These are phyloP conservation scores for Blastomyces parvus DNA, from an alignment of 2,329 filamentous ascomycete species.

Conservation along the genomic window DNA sequence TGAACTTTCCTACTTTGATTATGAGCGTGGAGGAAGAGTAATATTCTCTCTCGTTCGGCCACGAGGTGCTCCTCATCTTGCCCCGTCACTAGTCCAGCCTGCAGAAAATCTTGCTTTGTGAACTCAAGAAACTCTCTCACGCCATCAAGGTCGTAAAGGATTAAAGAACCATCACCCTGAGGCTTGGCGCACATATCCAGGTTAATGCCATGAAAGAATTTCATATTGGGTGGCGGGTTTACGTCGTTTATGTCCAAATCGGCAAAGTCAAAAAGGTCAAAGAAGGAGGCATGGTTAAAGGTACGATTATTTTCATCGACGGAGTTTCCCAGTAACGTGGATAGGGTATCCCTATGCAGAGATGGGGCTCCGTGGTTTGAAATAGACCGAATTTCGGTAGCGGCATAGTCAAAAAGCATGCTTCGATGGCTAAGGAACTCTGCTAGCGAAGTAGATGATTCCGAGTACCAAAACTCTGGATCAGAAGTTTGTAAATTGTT, in stretches of 20 bases:
- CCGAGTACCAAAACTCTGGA: slow-evolving; percentile 58
- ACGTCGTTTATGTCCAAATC: slow-evolving; percentile 48
- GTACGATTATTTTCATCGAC: slow-evolving; percentile 57
- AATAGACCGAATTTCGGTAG: slow-evolving; percentile 71
- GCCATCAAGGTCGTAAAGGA: slow-evolving; percentile 59
- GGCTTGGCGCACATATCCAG: slow-evolving; percentile 55
- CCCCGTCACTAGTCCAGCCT: slow-evolving; percentile 37
- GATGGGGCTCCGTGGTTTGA: slow-evolving; percentile 61
- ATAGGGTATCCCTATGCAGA: slow-evolving; percentile 56
- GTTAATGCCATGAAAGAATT: slow-evolving; percentile 57
- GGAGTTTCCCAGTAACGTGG: slow-evolving; percentile 62
- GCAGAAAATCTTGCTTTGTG: slow-evolving; percentile 32
- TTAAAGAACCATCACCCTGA: slow-evolving; percentile 42
- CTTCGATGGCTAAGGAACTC: slow-evolving; percentile 71
- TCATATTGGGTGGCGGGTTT: slow-evolving; percentile 44
- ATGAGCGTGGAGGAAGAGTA: slow-evolving; percentile 31
- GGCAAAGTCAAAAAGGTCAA: slow-evolving; percentile 90
- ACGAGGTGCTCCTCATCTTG: slow-evolving; percentile 35
- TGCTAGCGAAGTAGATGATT: slow-evolving; percentile 59
- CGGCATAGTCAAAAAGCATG: slow-evolving; percentile 72
- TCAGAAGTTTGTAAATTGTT: slow-evolving; percentile 54
- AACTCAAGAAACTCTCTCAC: slow-evolving; percentile 62
- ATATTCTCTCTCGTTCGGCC: slow-evolving; percentile 31
- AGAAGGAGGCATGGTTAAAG: slow-evolving; percentile 63
- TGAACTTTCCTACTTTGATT: slow-evolving; percentile 33